Conservation (phyloP, 805 yeast genomes). For the Metschnikowia colocasiae region DNA sequence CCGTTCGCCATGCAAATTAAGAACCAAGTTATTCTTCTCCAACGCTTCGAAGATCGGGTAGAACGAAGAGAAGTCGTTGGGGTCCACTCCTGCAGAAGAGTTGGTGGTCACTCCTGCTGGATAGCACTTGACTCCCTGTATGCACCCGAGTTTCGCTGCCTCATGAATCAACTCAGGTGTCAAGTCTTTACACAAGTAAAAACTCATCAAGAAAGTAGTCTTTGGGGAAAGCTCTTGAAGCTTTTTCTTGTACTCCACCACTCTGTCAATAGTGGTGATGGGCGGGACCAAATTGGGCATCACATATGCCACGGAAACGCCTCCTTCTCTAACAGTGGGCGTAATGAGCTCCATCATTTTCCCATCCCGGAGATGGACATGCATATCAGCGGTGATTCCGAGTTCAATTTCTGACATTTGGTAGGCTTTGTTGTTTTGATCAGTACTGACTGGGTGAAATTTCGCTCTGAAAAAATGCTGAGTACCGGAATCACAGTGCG, state of each 20-base stretch:
- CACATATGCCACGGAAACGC: constrained; percentile 83
- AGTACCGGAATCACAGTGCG: background rate
- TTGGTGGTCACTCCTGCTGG: constrained; percentile 99
- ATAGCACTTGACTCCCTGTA: constrained; percentile 90
- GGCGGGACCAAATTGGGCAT: constrained; percentile 98
- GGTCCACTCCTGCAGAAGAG: constrained; percentile 87
- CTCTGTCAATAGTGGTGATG: constrained; percentile 70
- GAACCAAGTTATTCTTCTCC: constrained; percentile 71
- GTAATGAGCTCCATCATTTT: constrained; percentile 87
- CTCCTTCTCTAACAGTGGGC: constrained; percentile 89
- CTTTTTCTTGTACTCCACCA: constrained; percentile 59
- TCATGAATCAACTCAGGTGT: constrained; percentile 81
- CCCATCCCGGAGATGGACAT: constrained; percentile 94
- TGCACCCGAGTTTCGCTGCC: constrained; percentile 66
- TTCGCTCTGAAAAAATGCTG: constrained; percentile 1
- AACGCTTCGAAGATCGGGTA: constrained; percentile 88
- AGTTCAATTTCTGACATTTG: constrained; percentile 41
- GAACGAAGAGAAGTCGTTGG: constrained; percentile 82
- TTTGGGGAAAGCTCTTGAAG: constrained; percentile 67
- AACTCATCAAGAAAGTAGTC: constrained; percentile 88
- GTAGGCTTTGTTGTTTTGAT: background rate
- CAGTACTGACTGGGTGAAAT: background rate
- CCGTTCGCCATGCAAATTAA: constrained; percentile 94
- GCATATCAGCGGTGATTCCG: constrained; percentile 85
- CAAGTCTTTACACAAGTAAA: constrained; percentile 71